phyloP scores from a whole-genome alignment of 2,329 filamentous ascomycete genomes.

The Phialophora expanda region DNA sequence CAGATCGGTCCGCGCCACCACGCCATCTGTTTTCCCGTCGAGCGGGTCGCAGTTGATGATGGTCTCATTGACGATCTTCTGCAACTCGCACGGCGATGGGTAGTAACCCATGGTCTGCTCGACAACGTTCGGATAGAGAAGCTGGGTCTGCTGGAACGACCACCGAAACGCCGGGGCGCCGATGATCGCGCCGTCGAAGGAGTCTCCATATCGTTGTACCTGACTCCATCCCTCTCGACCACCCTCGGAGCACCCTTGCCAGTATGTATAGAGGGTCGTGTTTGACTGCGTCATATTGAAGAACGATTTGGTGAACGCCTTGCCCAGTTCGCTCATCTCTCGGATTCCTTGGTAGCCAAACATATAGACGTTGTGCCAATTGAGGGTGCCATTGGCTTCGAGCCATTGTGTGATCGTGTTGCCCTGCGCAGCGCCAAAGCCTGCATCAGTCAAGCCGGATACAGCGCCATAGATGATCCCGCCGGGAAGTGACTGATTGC shows the following conservation, averaged over 20 bases:
- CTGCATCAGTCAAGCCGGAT: conserved; percentile 57
- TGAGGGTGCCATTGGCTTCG: conserved; percentile 51
- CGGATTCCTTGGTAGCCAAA: conserved; percentile 59
- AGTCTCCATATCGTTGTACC: conserved; percentile 56
- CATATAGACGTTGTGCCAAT: conserved; percentile 58
- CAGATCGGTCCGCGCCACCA: conserved; percentile 57
- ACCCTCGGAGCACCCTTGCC: conserved; percentile 61
- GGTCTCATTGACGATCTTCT: conserved; percentile 60
- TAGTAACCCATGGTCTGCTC: conserved; percentile 52
- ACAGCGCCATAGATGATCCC: conserved; percentile 57
- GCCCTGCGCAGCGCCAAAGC: conserved; percentile 47
- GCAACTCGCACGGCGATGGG: conserved; percentile 54
- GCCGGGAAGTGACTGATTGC: conserved; percentile 46
- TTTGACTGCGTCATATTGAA: conserved; percentile 43
- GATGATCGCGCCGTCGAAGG: conserved; percentile 54
- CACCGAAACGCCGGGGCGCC: conserved; percentile 57
- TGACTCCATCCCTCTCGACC: conserved; percentile 60
- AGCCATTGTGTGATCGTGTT: conserved; percentile 36
- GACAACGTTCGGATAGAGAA: conserved; percentile 48
- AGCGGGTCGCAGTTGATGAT: conserved; percentile 61
- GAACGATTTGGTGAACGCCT: conserved; percentile 51
- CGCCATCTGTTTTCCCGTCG: conserved; percentile 61
- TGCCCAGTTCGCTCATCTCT: conserved; percentile 58
- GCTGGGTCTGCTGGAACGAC: conserved; percentile 52
- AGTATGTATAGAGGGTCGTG: conserved; percentile 52